Evolutionary conservation across 805 yeast genomes (phyloP), one percentile per base, ranked within the genome.

Genomic region (Wickerhamiella vanderwaltii): DNA sequence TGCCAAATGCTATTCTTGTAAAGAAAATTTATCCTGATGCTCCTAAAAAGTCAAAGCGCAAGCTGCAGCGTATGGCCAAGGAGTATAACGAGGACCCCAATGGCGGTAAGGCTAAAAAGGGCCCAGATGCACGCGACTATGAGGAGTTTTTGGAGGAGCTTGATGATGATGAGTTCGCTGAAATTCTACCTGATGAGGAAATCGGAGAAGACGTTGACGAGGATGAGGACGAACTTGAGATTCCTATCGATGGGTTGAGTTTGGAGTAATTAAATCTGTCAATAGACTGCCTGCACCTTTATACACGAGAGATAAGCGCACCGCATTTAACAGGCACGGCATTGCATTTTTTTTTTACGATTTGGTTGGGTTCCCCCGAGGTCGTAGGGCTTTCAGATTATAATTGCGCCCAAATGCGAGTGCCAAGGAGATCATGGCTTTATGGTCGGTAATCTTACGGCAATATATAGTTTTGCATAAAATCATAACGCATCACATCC

Each of bases 41-140:
- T 66, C 68, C 75, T 35, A 75, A 73, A 66, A 73, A 77, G 69
- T 77, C 88, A 71, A 69, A 69, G 62, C 84, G 94, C 94, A 84
- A 80, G 64, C 75, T 88, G 63, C 82, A 83, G 77, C 81, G 97
- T 71, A 87, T 88, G 95, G 97, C 97, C 29, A 82, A 72, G 57
- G 97, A 91, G 65, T 94, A 87, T 65, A 73, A 75, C 51, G 96
- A 87, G 2, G 79, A 86, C 65, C 79, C 75, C 49, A 87, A 84
- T 43, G 77, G 72, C 63, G 87, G 80, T 63, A 91, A 81, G 49
- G 79, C 77, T 55, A 91, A 81, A 58, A 73, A 79, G 57, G 91
- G 88, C 3, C 91, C 81, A 62, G 76, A 74, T 65, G 94, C 47
- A 22, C 38, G 46, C 7, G 56, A 86, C 63, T 86, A 84, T 65